Evolutionary conservation across 2,329 filamentous ascomycete species (phyloP), one percentile per base, ranked within the genome.

Genomic region (Graphiopsis chlorocephala): DNA sequence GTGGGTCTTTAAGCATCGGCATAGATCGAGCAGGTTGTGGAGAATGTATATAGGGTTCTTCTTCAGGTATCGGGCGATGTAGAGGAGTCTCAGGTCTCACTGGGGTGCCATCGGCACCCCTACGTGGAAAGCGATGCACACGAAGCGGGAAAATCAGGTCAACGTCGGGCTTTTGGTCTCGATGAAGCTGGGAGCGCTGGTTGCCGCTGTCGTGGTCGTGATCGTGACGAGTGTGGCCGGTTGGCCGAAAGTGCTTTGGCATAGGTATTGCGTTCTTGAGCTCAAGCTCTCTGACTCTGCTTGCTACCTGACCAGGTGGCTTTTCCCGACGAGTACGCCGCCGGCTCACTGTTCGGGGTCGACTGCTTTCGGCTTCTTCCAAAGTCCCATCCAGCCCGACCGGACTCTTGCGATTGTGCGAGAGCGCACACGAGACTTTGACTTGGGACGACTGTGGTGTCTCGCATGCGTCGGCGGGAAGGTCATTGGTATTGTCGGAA

Each of bases 111-210:
- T 67, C 66, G 53, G 68, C 65, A 17, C 65, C 66, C 57, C 73
- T 66, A 15, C 73, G 65, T 11, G 63, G 64, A 45, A 74, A 74
- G 5, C 67, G 69, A 28, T 67, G 68, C 25, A 73, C 64, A 52
- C 72, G 73, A 33, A 74, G 57, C 1, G 73, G 73, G 57, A 71
- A 74, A 12, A 74, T 68, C 11, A 71, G 45, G 12, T 71, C 52
- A 7, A 58, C 61, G 12, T 17, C 23, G 6, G 48, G 60, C 15
- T 45, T 12, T 2, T 56, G 42, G 23, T 56, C 48, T 8, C 17
- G 33, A 15, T 28, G 48, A 12, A 31, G 26, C 8, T 55, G 60
- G 17, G 17, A 31, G 26, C 17, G 50, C 15, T 56, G 52, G 12
- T 23, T 35, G 11, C 35, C 45, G 26, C 26, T 28, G 48, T 63